These are phyloP conservation scores for Fereydounia khargensis DNA, from an alignment of 1,284 basidiomycete species.

Conservation along the genomic window DNA sequence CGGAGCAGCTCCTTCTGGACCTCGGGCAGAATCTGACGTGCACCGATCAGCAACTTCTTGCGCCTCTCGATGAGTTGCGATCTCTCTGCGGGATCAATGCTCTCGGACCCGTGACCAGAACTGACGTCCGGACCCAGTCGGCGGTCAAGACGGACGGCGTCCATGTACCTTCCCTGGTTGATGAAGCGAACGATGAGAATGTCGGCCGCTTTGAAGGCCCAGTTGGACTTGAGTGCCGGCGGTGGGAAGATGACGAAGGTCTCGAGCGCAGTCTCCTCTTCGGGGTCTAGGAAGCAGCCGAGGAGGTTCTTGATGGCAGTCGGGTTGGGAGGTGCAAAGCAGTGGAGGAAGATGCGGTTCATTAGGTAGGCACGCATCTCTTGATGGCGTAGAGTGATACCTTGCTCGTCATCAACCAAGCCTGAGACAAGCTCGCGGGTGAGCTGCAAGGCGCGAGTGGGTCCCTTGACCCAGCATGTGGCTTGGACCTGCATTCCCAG, in stretches of 20 bases:
- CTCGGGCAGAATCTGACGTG: conserved; percentile 31
- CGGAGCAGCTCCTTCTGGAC: conserved; percentile 34
- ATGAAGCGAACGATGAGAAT: conserved; percentile 43
- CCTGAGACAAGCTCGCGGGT: conserved; percentile 16
- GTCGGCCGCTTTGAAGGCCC: conserved; percentile 38
- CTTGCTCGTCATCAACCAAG: conserved; percentile 19
- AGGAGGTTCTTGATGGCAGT: conserved; percentile 37
- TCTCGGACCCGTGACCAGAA: conserved; percentile 19
- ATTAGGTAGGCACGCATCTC: conserved; percentile 23
- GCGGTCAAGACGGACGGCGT: conserved; percentile 43
- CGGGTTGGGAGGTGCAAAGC: conserved; percentile 37
- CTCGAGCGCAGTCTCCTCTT: conserved; percentile 28
- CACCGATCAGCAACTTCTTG: conserved; percentile 30
- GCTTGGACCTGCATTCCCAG: conserved; percentile 29
- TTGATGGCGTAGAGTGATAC: not conserved
- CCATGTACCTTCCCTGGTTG: conserved; percentile 42
- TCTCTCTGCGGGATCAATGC: conserved; percentile 16
- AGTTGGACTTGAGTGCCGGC: conserved; percentile 26
- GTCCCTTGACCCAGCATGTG: conserved; percentile 25
- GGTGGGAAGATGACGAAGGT: conserved; percentile 28
- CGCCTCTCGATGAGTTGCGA: conserved; percentile 35
- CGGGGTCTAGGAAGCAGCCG: conserved; percentile 22
- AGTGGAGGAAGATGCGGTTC: conserved; percentile 29
- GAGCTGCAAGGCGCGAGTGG: conserved; percentile 13
- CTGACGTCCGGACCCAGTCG: conserved; percentile 32